Evolutionary conservation across 2,329 filamentous ascomycete genomes (phyloP).

Genomic region (Phaeosphaeriaceae sp.): DNA sequence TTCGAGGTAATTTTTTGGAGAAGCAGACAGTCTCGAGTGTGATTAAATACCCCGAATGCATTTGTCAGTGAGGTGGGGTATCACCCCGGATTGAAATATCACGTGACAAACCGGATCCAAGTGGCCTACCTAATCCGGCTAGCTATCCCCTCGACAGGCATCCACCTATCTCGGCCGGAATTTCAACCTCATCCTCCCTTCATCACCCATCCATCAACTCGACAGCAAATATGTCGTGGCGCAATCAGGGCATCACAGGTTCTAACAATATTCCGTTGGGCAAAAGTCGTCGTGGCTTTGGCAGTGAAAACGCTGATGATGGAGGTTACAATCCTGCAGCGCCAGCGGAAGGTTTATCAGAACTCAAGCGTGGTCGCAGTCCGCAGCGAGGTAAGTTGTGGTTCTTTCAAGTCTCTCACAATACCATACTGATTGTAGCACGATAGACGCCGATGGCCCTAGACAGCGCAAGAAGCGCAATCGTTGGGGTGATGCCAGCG

Average conservation of each 20-base stretch:
- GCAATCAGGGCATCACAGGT: slow-evolving; percentile 84
- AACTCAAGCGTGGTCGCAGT: slow-evolving; percentile 87
- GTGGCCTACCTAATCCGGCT: neutral
- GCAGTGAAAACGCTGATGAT: slow-evolving; percentile 61
- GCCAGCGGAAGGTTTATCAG: slow-evolving; percentile 54
- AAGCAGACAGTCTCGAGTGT: neutral
- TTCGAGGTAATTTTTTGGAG: neutral
- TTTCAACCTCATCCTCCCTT: slow-evolving; percentile 13
- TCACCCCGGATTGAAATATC: slow-evolving; percentile 33
- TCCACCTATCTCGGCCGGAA: slow-evolving; percentile 9
- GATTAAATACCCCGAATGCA: neutral
- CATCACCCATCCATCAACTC: slow-evolving; percentile 18
- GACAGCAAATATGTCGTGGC: slow-evolving; percentile 64
- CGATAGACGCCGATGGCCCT: slow-evolving; percentile 68
- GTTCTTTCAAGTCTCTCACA: neutral
- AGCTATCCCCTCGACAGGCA: slow-evolving; percentile 2
- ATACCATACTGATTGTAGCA: slow-evolving; percentile 16
- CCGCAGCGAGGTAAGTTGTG: slow-evolving; percentile 73
- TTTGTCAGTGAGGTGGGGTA: slow-evolving; percentile 21
- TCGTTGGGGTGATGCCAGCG: slow-evolving; percentile 94
- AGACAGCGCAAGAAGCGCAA: slow-evolving; percentile 98
- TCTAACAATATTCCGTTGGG: slow-evolving; percentile 98
- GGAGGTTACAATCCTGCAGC: slow-evolving; percentile 54
- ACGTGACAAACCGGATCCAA: slow-evolving; percentile 14
- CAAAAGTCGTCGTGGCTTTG: slow-evolving; percentile 75